Conservation (phyloP, 345 rosid species). For the Populus euphratica region DNA sequence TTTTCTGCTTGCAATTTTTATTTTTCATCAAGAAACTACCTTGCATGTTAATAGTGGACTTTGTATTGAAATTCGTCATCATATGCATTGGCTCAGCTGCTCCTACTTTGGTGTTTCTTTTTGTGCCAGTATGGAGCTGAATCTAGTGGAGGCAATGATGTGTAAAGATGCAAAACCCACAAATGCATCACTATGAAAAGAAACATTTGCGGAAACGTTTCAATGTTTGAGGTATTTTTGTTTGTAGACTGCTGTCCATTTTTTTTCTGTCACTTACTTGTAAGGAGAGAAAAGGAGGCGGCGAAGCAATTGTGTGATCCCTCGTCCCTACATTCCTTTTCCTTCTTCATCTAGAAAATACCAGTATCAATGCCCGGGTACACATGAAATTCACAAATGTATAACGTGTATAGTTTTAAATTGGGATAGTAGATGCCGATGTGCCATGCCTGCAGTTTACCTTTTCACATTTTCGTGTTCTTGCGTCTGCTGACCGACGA, state of each 20-base stretch:
- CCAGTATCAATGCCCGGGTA: no score
- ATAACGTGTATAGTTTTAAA: no score
- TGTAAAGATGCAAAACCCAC: constrained; percentile 9
- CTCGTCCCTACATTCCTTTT: no score
- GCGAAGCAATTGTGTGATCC: not conserved
- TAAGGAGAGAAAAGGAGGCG: not conserved
- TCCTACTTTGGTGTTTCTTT: constrained; percentile 5
- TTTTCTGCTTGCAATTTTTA: not conserved
- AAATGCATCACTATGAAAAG: not conserved
- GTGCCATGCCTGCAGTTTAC: no score
- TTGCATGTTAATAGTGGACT: not conserved
- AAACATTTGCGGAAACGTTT: constrained; percentile 3
- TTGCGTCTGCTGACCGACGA: no score
- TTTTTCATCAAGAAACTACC: not conserved
- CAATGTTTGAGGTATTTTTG: not conserved
- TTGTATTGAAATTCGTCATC: not conserved
- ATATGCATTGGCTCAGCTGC: constrained; percentile 9
- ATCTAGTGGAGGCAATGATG: not conserved
- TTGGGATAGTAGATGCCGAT: no score
- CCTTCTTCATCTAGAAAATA: no score
- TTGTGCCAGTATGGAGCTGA: constrained; percentile 13
- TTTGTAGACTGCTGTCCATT: not conserved
- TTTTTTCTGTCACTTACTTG: not conserved
- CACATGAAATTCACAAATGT: no score
- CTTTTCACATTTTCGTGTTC: no score